Percentiles rank a stretch among this genome's conserved stretches.
These are phyloP conservation scores for Scleroderma citrinum DNA, from an alignment of 768 basidiomycete species.

Conservation along the genomic window DNA sequence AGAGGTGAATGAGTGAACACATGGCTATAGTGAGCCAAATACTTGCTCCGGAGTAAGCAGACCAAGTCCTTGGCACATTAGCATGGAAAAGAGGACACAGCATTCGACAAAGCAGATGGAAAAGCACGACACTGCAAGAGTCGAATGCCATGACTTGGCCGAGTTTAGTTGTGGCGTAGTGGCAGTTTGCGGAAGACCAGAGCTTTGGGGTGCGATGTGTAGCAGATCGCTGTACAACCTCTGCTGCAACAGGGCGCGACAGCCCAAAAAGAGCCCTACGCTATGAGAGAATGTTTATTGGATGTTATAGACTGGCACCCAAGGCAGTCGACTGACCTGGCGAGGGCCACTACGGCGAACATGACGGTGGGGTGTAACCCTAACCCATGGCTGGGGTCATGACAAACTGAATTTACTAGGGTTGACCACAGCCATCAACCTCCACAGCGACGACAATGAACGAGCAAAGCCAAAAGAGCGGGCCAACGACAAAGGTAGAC, in stretches of 20 bases:
- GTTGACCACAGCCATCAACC: slow-evolving; percentile 1
- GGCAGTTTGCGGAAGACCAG: slow-evolving; percentile 18
- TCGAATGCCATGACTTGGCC: slow-evolving; percentile 42
- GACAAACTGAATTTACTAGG: neutral
- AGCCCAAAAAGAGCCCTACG: slow-evolving; percentile 46
- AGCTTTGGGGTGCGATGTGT: slow-evolving; percentile 33
- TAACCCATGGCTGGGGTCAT: slow-evolving; percentile 28
- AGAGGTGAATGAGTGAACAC: neutral
- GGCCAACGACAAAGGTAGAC: slow-evolving; percentile 23
- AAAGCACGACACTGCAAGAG: slow-evolving; percentile 54
- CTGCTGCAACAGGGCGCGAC: slow-evolving; percentile 52
- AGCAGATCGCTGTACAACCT: slow-evolving; percentile 58
- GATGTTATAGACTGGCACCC: neutral
- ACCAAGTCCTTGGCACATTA: slow-evolving; percentile 64
- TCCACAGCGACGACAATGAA: slow-evolving; percentile 22
- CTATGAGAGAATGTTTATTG: slow-evolving; percentile 25
- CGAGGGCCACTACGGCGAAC: slow-evolving; percentile 9
- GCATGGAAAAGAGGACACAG: slow-evolving; percentile 62
- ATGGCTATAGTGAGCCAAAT: neutral
- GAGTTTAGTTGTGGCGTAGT: slow-evolving; percentile 14
- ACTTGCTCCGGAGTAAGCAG: slow-evolving; percentile 52
- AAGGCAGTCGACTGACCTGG: slow-evolving; percentile 12
- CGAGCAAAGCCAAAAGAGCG: slow-evolving; percentile 22
- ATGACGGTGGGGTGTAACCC: slow-evolving; percentile 20
- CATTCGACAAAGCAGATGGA: slow-evolving; percentile 71